Evolutionary conservation across 768 basidiomycete species (phyloP), one percentile per base, ranked within the genome.

Genomic region (Psilocybe subaeruginosa): DNA sequence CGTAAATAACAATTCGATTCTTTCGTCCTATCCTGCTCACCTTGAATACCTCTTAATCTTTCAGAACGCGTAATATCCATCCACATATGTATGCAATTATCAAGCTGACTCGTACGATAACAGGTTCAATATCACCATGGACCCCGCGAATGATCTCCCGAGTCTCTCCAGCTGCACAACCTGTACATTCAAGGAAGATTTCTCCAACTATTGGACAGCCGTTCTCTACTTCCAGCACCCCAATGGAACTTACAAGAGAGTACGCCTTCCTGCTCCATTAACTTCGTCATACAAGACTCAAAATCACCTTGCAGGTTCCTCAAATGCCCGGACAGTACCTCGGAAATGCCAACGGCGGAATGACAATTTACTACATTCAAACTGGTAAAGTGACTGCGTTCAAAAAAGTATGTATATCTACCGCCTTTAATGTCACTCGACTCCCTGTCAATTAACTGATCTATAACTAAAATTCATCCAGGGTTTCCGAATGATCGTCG

Each of bases 401-500:
- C 39, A 64, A 59, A 39, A 68, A 68, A 60, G 67, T 62, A 19
- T 55, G 23, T 54, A 31, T 31, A 41, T 5, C 30, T 59, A 37
- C 11, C 50, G 23, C 23, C 23, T 23, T 23, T 23, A 23, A 23
- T 23, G 23, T 23, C 23, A 23, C 23, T 23, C 23, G 23, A 23
- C 23, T 23, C 23, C 23, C 23, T 23, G 23, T 23, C 23, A 23
- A 23, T 23, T 23, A 23, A 23, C 23, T 2, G 23, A 23, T 23
- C 23, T 23, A 23, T 23, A 23, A 23, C 23, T 2, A 23, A 23
- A 23, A 23, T 23, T 23, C 23, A 23, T 23, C n/a, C 48, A 69
- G 66, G 68, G 68, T 31, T 69, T 69, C 66, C 66, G 68, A 14
- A 69, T 69, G 68, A 65, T 69, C 31, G 66, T 69, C 27, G 64